Evolutionary conservation across 441 rosid genomes (phyloP), one percentile per base, ranked within the genome.

Genomic region (Raphanus hybrid): DNA sequence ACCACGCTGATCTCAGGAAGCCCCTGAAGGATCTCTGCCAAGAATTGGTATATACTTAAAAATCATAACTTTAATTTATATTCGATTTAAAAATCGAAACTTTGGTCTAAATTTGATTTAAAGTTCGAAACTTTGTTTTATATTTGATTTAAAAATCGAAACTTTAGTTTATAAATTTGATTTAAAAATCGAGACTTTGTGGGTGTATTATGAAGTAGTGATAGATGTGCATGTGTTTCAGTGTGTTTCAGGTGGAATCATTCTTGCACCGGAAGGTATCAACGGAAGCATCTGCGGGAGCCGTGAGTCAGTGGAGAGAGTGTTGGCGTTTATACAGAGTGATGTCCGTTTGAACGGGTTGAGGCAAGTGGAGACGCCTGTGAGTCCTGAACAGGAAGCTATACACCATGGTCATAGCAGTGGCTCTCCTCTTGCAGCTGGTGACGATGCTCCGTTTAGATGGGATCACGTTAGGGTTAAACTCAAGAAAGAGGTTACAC

Each of bases 181-280:
- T 43, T 8, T 0, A 37, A 39, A 39, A 39, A 39, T 8, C 45
- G 23, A 34, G 48, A n/a, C 26, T 27, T 16, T 39, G 1, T 34
- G 37, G 1, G 1, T 27, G 12, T 39, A 39, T 39, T 0, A n/a
- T 39, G 45, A 39, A 3, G 45, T 9, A 41, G 34, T 65, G 0
- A 41, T 10, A 10, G 48, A 41, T 41, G 10, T 41, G 48, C 4
- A 41, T 41, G 48, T 71, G 67, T 64, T 23, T 67, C 50, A 93
- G 99, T 88, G 86, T 78, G 92, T 95, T 82, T 95, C 99, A 87
- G 99, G 99, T 79, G 98, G 99, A 20, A 87, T 95, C 83, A 91
- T 95, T 83, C 95, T 95, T 69, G 93, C 98, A 14, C 84, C 92
- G 5, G 98, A 95, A 78, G 99, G 97, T 57, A 90, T 91, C 75